Evolutionary conservation across 2,329 filamentous ascomycete genomes (phyloP), one percentile per base, ranked within the genome.

Genomic region (Ophidiomyces ophidiicola): DNA sequence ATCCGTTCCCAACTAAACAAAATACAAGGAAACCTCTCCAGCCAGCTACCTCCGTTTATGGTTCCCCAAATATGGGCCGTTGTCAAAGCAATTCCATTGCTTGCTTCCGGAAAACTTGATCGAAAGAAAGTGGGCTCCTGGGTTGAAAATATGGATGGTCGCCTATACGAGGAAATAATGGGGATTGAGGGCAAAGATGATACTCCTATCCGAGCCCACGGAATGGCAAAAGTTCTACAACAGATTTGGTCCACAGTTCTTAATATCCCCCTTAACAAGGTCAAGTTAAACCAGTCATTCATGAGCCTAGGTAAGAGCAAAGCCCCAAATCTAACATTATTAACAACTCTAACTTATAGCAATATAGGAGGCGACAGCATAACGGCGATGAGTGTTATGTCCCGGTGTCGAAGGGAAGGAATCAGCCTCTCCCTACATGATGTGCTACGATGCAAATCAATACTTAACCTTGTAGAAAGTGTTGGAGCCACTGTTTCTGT

Each of bases 381-480:
- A 39, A 65, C 66, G 24, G 66, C 67, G 0, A 69, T 70, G 61
- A 65, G 65, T 32, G 66, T 67, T 18, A 60, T 67, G 42, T 62
- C 62, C 3, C 56, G 64, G 21, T 68, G 63, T 44, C 64, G 64
- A 35, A 66, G 65, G 48, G 52, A 57, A 32, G 63, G 62, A 1
- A 54, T 69, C 39, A 57, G 59, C 11, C 50, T 69, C 17, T 64
- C 59, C 7, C 63, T 70, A 6, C 66, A 69, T 46, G 64, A 69
- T 18, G 59, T 70, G 3, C 52, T 70, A 20, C 63, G 61, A 10
- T 62, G 62, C 50, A 65, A 63, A 42, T 69, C 66, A 1, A 63
- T 70, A 23, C 48, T 47, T 15, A 56, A 61, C 12, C 44, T 63
- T 28, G 54, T 57, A 3, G 55, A 53, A 18, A 42, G 51, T 6